Base-by-base conservation (phyloP, 2,329 filamentous ascomycete genomes). In the Ophiostoma pallidulum region DNA sequence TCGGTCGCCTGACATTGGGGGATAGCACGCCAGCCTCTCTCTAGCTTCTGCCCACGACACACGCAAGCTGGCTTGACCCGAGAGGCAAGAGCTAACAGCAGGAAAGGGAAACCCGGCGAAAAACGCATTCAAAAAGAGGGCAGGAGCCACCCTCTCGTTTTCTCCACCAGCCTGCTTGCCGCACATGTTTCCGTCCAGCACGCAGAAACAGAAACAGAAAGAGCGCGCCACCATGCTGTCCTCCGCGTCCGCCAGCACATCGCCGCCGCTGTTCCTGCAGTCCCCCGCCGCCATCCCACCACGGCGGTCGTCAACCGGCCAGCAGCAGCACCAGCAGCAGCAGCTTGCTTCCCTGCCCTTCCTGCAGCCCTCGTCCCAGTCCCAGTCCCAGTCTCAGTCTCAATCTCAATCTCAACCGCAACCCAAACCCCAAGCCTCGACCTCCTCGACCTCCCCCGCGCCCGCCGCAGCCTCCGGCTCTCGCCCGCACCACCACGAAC, bases 241-340 rank as follows among this genome's bases (percentile, higher is more conserved):
- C 41, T 47, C 35, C 12, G 31, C 50, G 4, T 46, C 39, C 20
- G n/a, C n/a, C n/a, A n/a, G n/a, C n/a, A n/a, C n/a, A n/a, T n/a
- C n/a, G n/a, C n/a, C 47, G 20, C 56, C 59, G 33, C 53, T 60
- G 52, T 62, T 63, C 51, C 63, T 71, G 45, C 67, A 68, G 49
- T 76, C 74, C n/a, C 80, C 82, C 46, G 80, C 78, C 62, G 72
- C 74, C 32, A 87, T 89, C 47, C 84, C 86, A 18, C 80, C 82
- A 3, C 77, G 85, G 53, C 87, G 81, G 39, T 88, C 84, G 48
- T 86, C 82, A 1, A 79, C 76, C 48, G 71, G 73, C 53, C 69
- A 73, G 53, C 63, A 63, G 29, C 53, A 57, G 29, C 56, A 50
- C 24, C 47, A 49, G 57, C 41, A 57, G 54, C 54, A 42, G 39